These are phyloP conservation scores for Nepenthes alata DNA, from an alignment of 179 eudicot genomes.

Conservation along the genomic window DNA sequence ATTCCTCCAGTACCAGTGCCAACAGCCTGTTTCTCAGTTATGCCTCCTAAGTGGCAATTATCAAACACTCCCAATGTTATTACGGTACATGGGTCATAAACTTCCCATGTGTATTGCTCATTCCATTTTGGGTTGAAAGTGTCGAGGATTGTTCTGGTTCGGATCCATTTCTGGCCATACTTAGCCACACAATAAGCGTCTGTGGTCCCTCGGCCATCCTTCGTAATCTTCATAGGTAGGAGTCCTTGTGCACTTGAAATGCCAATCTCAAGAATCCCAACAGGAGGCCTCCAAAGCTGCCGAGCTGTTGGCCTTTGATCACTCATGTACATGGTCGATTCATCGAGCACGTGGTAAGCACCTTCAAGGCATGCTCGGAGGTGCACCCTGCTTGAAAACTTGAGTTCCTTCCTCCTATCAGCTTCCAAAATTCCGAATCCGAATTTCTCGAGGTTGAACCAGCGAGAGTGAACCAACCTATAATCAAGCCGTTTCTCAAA, in stretches of 20 bases:
- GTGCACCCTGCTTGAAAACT: constrained; percentile 70
- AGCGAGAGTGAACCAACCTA: constrained; percentile 53
- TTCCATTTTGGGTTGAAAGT: constrained; percentile 70
- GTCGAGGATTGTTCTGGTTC: constrained; percentile 68
- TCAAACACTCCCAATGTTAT: constrained; percentile 33
- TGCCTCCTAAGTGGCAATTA: constrained; percentile 25
- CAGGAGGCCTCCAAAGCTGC: constrained; percentile 72
- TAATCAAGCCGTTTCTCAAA: constrained; percentile 62
- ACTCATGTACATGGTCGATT: constrained; percentile 75
- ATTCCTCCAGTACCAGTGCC: constrained; percentile 3
- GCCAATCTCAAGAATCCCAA: constrained; percentile 79
- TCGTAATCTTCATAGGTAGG: constrained; percentile 44
- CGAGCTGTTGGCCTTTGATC: constrained; percentile 73
- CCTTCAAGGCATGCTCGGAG: constrained; percentile 77
- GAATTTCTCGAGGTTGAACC: constrained; percentile 69
- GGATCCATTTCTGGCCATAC: constrained; percentile 79
- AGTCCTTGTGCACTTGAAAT: constrained; percentile 73
- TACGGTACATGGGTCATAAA: constrained; percentile 37
- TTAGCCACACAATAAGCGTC: constrained; percentile 87
- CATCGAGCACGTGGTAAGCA: constrained; percentile 81
- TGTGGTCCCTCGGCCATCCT: constrained; percentile 41
- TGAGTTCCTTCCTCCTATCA: constrained; percentile 52
- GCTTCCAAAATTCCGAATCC: constrained; percentile 69
- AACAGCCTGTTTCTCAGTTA: not conserved
- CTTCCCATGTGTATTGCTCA: constrained; percentile 42